These are phyloP conservation scores for Colletotrichum sp. DNA, from an alignment of 2,329 filamentous ascomycete species.

Conservation along the genomic window DNA sequence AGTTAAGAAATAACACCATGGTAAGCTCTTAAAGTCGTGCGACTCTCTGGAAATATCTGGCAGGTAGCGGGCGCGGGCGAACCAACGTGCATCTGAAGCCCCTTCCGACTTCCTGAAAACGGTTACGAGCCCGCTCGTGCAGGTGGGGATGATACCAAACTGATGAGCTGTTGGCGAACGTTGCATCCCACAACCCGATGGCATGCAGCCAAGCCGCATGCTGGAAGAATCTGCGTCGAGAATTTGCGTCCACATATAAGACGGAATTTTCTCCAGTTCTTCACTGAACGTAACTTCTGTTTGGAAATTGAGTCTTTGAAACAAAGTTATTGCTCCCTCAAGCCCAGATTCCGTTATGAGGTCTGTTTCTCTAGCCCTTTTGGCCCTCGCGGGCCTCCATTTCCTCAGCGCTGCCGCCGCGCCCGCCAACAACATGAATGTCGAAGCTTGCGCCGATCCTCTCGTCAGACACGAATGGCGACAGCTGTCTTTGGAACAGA, in stretches of 20 bases:
- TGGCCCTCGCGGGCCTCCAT: not conserved
- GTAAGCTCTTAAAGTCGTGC: not conserved
- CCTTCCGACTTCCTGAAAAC: not conserved
- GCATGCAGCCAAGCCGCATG: not conserved
- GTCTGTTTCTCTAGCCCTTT: not conserved
- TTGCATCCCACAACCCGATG: not conserved
- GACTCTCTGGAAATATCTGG: not conserved
- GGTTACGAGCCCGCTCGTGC: not conserved
- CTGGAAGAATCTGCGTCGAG: not conserved
- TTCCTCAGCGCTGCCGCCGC: fast-evolving
- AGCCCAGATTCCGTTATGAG: not conserved
- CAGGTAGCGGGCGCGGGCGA: fast-evolving
- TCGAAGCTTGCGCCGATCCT: not conserved
- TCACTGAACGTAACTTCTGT: not conserved
- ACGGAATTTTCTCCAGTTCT: not conserved
- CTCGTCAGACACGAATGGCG: not conserved
- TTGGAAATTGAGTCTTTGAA: fast-evolving
- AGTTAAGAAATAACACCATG: fast-evolving
- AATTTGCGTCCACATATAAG: fast-evolving
- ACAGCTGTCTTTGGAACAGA: not conserved
- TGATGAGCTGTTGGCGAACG: not conserved
- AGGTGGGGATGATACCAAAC: fast-evolving
- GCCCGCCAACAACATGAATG: not conserved
- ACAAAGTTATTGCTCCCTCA: fast-evolving
- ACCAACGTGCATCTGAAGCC: not conserved